Evolutionary conservation across 306 rosid genomes (phyloP).

Genomic region (Cucumis hystrix): DNA sequence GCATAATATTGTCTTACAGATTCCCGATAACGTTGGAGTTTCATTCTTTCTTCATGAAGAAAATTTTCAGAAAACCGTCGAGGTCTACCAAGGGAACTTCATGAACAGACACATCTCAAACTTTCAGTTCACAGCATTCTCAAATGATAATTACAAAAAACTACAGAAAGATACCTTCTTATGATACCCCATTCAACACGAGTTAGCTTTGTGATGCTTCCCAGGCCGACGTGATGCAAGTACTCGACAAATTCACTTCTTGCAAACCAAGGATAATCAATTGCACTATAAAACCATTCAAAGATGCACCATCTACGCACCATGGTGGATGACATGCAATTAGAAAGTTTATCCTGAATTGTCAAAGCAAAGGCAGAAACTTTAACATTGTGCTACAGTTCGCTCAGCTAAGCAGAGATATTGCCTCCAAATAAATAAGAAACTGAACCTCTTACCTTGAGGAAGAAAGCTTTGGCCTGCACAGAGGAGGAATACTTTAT

Average conservation of each 20-base stretch:
- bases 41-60: conserved; percentile 63
- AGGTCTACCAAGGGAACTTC: conserved; percentile 96
- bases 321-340: conserved; percentile 52
- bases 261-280: conserved; percentile 93
- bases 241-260: conserved; percentile 87
- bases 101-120: conserved; percentile 12
- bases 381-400: not conserved
- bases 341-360: conserved; percentile 62
- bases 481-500: conserved; percentile 23
- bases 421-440: not conserved
- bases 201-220: conserved; percentile 72
- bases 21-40: conserved; percentile 71
- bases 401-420: not conserved
- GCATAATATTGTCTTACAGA: conserved; percentile 74
- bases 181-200: conserved; percentile 88
- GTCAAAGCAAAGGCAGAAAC: conserved; percentile 6
- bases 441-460: conserved; percentile 28
- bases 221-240: conserved; percentile 90
- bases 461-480: conserved; percentile 13
- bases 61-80: conserved; percentile 83
- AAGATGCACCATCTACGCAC: conserved; percentile 72
- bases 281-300: conserved; percentile 95
- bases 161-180: conserved; percentile 42
- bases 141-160: not conserved
- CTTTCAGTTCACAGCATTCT: not conserved